phyloP scores from a whole-genome alignment of 2,329 filamentous ascomycete species.

The Arthrinium puccinioides region DNA sequence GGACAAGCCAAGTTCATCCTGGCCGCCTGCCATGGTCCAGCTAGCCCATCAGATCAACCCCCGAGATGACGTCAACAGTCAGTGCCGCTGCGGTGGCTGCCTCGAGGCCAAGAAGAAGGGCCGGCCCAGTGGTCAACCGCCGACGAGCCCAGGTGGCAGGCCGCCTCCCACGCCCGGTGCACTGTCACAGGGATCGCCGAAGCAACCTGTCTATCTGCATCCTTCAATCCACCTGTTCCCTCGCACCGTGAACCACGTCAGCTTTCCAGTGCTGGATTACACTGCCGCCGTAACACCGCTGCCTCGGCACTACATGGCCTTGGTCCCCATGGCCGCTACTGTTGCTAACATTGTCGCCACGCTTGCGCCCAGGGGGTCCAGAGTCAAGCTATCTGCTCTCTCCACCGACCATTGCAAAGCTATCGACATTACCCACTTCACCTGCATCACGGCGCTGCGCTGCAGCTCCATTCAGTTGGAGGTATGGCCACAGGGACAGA shows the following conservation, averaged over 20 bases:
- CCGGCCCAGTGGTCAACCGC: background rate
- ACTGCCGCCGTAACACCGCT: background rate
- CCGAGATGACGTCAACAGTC: too few relatives aligned
- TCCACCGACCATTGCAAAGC: background rate
- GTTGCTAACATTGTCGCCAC: constrained; percentile 11
- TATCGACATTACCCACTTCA: background rate
- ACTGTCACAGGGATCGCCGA: too few relatives aligned
- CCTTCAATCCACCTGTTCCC: background rate
- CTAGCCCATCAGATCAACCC: too few relatives aligned
- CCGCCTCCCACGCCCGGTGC: background rate
- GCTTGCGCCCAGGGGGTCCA: constrained; percentile 9
- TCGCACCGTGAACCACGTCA: background rate
- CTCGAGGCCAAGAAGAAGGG: background rate
- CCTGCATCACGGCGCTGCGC: background rate
- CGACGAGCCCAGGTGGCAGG: background rate
- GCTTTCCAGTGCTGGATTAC: background rate
- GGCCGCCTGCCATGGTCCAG: too few relatives aligned
- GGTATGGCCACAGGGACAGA: too few relatives aligned
- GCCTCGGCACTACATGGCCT: constrained; percentile 9
- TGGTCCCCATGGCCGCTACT: constrained; percentile 10
- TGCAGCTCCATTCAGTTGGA: background rate
- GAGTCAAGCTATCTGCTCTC: background rate
- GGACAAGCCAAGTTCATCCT: too few relatives aligned
- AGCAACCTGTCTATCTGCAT: too few relatives aligned
- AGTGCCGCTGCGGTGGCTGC: too few relatives aligned